phyloP scores from a whole-genome alignment of 495 filamentous ascomycete genomes.

The Venustampulla echinocandica region DNA sequence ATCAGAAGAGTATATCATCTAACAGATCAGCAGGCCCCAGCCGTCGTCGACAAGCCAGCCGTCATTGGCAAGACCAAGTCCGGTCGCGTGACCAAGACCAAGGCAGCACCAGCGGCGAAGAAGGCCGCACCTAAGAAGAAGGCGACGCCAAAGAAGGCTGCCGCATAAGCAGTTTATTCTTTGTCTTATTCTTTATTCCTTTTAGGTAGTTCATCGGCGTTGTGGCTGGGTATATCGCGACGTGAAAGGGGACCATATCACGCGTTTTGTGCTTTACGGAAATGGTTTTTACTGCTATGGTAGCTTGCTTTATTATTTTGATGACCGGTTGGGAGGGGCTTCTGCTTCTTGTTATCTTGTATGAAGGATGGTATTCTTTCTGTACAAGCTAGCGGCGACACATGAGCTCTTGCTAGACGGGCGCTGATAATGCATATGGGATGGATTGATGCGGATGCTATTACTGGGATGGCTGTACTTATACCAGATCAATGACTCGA shows the following conservation, averaged over 20 bases:
- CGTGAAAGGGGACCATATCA: not conserved
- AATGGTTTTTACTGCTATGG: not conserved
- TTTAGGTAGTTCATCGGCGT: conserved; percentile 1
- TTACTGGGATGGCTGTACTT: not conserved
- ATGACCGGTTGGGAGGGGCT: not conserved
- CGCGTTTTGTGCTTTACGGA: conserved; percentile 1
- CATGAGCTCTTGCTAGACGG: not conserved
- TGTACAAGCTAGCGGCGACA: not conserved
- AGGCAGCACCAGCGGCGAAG: conserved; percentile 39
- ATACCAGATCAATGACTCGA: conserved; percentile 5
- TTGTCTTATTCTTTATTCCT: not conserved
- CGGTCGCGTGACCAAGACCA: conserved; percentile 69
- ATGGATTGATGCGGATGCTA: not conserved
- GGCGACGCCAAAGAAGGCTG: conserved; percentile 43
- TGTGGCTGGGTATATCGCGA: conserved; percentile 5
- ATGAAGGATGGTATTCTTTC: not conserved
- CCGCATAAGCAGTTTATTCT: conserved; percentile 8
- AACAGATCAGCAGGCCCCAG: conserved; percentile 35
- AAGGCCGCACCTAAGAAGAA: conserved; percentile 44
- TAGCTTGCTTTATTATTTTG: conserved; percentile 6
- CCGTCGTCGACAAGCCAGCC: conserved; percentile 58
- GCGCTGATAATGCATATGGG: not conserved
- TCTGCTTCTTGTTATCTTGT: conserved; percentile 1
- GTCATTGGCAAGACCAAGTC: conserved; percentile 71
- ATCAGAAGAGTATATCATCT: conserved; percentile 5